A percentile compares a stretch with the other conserved stretches of the same genome.
Conservation (phyloP, 345 rosid species). For the Syzygium jambos region DNA sequence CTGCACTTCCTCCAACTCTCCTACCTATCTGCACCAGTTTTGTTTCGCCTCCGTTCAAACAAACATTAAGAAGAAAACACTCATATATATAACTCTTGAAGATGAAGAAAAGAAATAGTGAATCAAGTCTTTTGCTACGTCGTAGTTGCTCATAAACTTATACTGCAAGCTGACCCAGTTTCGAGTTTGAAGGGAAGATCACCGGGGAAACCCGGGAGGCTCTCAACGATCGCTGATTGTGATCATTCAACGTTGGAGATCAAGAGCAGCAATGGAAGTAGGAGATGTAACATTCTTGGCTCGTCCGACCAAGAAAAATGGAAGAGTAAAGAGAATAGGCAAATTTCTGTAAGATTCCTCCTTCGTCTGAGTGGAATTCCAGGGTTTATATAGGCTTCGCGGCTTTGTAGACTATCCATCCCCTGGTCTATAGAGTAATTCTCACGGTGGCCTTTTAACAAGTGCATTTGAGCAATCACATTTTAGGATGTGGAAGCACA, state of each 20-base stretch:
- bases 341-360: not conserved
- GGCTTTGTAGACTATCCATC: not conserved
- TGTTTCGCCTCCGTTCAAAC: not conserved
- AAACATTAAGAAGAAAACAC: not conserved
- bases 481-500: not conserved
- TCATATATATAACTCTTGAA: not conserved
- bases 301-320: not conserved
- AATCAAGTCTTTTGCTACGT: not conserved
- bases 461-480: not conserved
- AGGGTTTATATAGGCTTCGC: not conserved
- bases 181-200: constrained; percentile 15
- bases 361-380: not conserved
- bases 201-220: constrained; percentile 10
- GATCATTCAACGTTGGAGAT: not conserved
- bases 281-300: not conserved
- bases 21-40: constrained; percentile 10
- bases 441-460: not conserved
- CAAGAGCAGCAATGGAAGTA: not conserved
- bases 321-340: not conserved
- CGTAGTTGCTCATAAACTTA: no score
- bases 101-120: not conserved
- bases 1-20: constrained; percentile 10
- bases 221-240: constrained; percentile 1
- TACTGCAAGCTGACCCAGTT: constrained; percentile 4
- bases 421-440: not conserved